These are phyloP conservation scores for Pythium dissimile DNA, from an alignment of 352 stramenopile genomes.

Conservation along the genomic window DNA sequence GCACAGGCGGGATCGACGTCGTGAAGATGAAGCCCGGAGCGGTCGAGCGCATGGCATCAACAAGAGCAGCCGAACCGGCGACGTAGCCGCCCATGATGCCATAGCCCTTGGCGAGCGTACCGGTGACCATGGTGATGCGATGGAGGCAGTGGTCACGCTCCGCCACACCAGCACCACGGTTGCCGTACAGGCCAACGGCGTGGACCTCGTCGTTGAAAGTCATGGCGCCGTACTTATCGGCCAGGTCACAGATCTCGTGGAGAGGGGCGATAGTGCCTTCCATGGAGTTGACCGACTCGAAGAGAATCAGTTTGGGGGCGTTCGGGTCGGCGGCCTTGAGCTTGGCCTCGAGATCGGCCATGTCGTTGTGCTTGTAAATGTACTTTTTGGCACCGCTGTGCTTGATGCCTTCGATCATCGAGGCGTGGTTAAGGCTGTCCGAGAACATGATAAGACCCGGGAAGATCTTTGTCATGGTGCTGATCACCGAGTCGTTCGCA, in stretches of 20 bases:
- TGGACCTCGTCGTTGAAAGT: conserved; percentile 92
- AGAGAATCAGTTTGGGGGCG: conserved; percentile 80
- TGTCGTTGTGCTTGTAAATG: conserved; percentile 88
- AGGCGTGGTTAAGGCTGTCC: conserved; percentile 90
- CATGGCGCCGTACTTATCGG: conserved; percentile 90
- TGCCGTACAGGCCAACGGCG: conserved; percentile 86
- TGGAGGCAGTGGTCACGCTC: conserved; percentile 86
- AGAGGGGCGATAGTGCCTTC: conserved; percentile 82
- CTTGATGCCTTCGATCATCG: conserved; percentile 85
- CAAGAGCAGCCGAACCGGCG: conserved; percentile 71
- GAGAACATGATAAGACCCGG: conserved; percentile 88
- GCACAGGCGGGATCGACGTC: conserved; percentile 85
- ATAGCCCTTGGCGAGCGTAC: conserved; percentile 88
- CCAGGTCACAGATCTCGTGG: conserved; percentile 82
- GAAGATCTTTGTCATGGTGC: conserved; percentile 89
- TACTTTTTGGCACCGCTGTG: conserved; percentile 76
- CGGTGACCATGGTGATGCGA: conserved; percentile 88
- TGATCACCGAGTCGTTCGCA: conserved; percentile 88
- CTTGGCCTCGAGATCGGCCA: conserved; percentile 73
- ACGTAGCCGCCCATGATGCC: conserved; percentile 92
- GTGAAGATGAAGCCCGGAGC: conserved; percentile 90
- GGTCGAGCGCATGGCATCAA: conserved; percentile 87
- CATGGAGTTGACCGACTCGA: conserved; percentile 89
- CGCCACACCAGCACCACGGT: conserved; percentile 79
- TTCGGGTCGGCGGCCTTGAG: conserved; percentile 70